phyloP scores from a whole-genome alignment of 306 rosid genomes.

The Pterocarpus santalinus region DNA sequence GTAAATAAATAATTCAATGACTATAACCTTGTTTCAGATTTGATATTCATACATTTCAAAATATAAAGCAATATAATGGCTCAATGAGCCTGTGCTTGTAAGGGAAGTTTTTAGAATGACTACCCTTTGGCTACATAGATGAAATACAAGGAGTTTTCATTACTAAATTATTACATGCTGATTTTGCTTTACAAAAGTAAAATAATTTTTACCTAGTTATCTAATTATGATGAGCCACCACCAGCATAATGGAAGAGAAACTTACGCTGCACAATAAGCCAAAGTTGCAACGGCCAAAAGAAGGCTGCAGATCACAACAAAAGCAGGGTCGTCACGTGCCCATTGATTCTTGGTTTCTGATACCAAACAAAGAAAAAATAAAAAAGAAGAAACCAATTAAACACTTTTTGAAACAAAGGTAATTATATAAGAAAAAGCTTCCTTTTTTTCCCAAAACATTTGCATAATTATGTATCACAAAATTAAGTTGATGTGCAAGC shows the following conservation, averaged over 20 bases:
- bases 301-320: slow-evolving; percentile 98
- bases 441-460: neutral
- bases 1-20: slow-evolving; percentile 27
- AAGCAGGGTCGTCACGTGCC: slow-evolving; percentile 99
- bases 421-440: slow-evolving; percentile 8
- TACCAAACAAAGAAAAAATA: slow-evolving; percentile 49
- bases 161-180: slow-evolving; percentile 18
- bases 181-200: slow-evolving; percentile 29
- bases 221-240: slow-evolving; percentile 38
- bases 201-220: slow-evolving; percentile 33
- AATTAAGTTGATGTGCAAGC: slow-evolving; percentile 30
- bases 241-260: slow-evolving; percentile 51
- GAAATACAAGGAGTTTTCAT: slow-evolving; percentile 29
- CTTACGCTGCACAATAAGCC: slow-evolving; percentile 99
- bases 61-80: neutral
- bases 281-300: slow-evolving; percentile 85
- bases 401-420: slow-evolving; percentile 25
- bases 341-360: slow-evolving; percentile 99
- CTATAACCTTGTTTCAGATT: slow-evolving; percentile 27
- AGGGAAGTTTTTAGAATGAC: slow-evolving; percentile 14
- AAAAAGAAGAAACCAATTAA: slow-evolving; percentile 35
- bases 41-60: slow-evolving; percentile 16
- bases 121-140: slow-evolving; percentile 31
- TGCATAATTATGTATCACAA: slow-evolving; percentile 15
- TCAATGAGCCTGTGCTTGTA: neutral